Conservation (phyloP, 345 rosid genomes). For the Gossypium thurberi region DNA sequence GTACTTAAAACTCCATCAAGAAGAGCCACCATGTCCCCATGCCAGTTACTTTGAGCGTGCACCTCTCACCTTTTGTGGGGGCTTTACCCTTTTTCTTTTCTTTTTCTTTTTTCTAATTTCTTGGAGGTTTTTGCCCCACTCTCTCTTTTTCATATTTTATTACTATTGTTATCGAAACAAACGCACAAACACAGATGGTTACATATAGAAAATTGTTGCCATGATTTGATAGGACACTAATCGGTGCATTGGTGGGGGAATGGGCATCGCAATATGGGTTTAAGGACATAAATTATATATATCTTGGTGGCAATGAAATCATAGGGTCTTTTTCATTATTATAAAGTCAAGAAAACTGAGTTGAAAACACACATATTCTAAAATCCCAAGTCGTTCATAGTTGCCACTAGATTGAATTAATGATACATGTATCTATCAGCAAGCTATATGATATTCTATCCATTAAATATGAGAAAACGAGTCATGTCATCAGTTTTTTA, state of each 20-base stretch:
- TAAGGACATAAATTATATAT: background rate
- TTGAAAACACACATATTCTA: background rate
- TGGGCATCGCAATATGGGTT: background rate
- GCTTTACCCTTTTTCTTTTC: background rate
- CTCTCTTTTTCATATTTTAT: background rate
- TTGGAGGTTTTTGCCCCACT: slow-evolving; percentile 12
- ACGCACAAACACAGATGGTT: background rate
- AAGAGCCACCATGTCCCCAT: slow-evolving; percentile 23
- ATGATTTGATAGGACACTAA: slow-evolving; percentile 10
- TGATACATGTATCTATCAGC: background rate
- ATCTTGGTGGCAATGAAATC: background rate
- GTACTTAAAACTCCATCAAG: slow-evolving; percentile 25
- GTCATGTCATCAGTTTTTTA: no score
- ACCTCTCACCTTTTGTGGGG: background rate
- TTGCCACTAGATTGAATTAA: background rate
- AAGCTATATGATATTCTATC: background rate
- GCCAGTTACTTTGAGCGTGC: slow-evolving; percentile 19
- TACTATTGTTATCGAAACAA: background rate
- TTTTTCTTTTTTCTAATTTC: background rate
- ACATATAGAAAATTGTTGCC: background rate
- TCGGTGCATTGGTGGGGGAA: background rate
- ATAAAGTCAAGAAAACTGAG: background rate
- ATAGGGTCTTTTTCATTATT: background rate
- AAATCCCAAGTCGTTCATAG: background rate
- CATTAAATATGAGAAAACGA: background rate